These are phyloP conservation scores for Aureobasidium sp. DNA, from an alignment of 2,329 filamentous ascomycete species.

Conservation along the genomic window DNA sequence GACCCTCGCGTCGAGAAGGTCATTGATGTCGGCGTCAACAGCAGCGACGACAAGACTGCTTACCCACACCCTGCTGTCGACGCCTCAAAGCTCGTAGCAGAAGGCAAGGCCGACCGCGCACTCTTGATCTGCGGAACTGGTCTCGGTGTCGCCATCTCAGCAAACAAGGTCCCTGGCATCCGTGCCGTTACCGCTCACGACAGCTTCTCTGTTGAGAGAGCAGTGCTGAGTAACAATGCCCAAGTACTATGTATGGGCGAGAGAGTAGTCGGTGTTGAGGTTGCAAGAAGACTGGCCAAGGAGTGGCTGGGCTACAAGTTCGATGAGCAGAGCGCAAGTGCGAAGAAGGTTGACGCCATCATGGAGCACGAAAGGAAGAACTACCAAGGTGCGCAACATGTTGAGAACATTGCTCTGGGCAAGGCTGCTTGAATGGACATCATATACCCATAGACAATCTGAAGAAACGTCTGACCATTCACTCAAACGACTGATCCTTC, in stretches of 20 bases:
- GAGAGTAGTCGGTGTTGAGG: conserved; percentile 70
- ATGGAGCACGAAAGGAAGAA: conserved; percentile 39
- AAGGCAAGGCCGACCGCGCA: conserved; percentile 64
- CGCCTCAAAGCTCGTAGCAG: conserved; percentile 56
- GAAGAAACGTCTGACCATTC: too few species aligned
- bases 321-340: conserved; percentile 57
- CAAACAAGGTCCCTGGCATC: conserved; percentile 79
- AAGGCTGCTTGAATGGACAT: background rate
- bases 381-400: conserved; percentile 16
- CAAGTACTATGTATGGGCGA: conserved; percentile 84
- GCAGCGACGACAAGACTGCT: conserved; percentile 62
- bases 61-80: conserved; percentile 73
- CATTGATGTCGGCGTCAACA: conserved; percentile 65
- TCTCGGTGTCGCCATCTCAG: conserved; percentile 77
- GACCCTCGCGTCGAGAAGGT: conserved; percentile 59
- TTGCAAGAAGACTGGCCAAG: conserved; percentile 65
- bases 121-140: conserved; percentile 80
- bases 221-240: conserved; percentile 74
- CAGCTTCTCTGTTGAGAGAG: conserved; percentile 65
- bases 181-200: conserved; percentile 86
- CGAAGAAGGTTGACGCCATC: conserved; percentile 45
- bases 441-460: background rate
- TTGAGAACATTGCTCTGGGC: conserved; percentile 1
- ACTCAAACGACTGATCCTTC: too few species aligned
- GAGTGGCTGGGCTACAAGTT: conserved; percentile 84